Conservation (phyloP, 345 rosid species). For the Salix dunnii region DNA sequence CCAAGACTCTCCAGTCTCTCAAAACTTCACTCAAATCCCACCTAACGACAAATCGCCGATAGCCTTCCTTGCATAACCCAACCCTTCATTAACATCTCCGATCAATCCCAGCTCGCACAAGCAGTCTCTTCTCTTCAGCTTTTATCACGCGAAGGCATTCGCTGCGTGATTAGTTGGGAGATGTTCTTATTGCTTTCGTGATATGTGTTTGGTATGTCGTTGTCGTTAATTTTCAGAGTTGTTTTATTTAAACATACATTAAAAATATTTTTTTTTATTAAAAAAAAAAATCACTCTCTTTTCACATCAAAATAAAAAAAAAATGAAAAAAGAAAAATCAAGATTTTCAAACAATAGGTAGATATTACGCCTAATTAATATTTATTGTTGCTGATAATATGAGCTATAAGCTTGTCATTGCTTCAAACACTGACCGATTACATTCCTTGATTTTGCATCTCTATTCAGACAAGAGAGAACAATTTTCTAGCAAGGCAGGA, state of each 20-base stretch:
- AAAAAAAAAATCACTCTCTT: no score
- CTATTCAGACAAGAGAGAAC: neutral
- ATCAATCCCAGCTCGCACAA: constrained; percentile 38
- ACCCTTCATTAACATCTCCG: constrained; percentile 35
- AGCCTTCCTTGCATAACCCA: constrained; percentile 37
- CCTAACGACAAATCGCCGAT: constrained; percentile 17
- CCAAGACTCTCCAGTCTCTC: constrained; percentile 1
- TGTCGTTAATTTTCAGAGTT: no score
- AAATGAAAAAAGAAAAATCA: no score
- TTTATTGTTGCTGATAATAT: neutral
- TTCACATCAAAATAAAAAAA: no score
- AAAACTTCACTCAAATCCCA: constrained; percentile 25
- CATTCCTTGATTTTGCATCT: neutral
- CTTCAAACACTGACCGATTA: neutral
- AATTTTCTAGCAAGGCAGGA: neutral
- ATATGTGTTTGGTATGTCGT: neutral
- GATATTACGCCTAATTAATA: neutral
- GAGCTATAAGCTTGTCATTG: neutral
- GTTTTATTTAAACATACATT: no score
- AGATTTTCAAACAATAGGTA: neutral
- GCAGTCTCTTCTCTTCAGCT: constrained; percentile 54
- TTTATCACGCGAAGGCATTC: constrained; percentile 47
- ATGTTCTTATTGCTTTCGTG: neutral
- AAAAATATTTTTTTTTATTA: no score
- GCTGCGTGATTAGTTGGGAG: neutral